Conservation (phyloP, 345 rosid species). For the Litchi chinensis region DNA sequence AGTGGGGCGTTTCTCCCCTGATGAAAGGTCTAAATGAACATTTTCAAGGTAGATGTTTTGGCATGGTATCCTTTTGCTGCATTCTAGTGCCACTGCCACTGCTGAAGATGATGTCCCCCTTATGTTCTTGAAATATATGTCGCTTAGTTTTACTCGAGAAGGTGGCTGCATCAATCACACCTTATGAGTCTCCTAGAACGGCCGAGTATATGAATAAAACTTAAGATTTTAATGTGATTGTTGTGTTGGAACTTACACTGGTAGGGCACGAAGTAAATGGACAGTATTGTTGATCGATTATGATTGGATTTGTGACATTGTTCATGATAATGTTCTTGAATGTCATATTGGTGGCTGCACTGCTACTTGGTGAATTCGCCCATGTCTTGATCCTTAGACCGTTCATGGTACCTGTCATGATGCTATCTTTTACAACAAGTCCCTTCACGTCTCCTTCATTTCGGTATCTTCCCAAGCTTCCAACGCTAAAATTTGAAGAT, state of each 20-base stretch:
- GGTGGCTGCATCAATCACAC: conserved; percentile 26
- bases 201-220: not conserved
- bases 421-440: conserved; percentile 52
- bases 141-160: conserved; percentile 36
- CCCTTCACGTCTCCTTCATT: conserved; percentile 55
- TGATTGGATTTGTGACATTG: conserved; percentile 57
- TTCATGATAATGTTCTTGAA: conserved; percentile 55
- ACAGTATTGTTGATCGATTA: conserved; percentile 61
- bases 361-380: conserved; percentile 55
- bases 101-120: conserved; percentile 37
- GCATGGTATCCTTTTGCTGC: conserved; percentile 37
- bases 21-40: conserved; percentile 47
- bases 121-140: conserved; percentile 39
- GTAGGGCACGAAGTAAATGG: conserved; percentile 49
- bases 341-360: conserved; percentile 61
- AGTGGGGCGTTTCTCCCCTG: conserved; percentile 37
- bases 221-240: not conserved
- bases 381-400: conserved; percentile 72
- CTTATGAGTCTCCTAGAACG: not conserved
- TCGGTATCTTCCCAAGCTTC: conserved; percentile 57
- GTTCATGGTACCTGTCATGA: conserved; percentile 43
- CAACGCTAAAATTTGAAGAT: conserved; percentile 35
- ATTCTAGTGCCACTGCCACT: conserved; percentile 36
- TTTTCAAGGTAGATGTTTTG: conserved; percentile 45
- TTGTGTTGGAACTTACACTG: conserved; percentile 30